Conservation (phyloP, 192 early-diverging fungal species). For the Coemansia sp. region DNA sequence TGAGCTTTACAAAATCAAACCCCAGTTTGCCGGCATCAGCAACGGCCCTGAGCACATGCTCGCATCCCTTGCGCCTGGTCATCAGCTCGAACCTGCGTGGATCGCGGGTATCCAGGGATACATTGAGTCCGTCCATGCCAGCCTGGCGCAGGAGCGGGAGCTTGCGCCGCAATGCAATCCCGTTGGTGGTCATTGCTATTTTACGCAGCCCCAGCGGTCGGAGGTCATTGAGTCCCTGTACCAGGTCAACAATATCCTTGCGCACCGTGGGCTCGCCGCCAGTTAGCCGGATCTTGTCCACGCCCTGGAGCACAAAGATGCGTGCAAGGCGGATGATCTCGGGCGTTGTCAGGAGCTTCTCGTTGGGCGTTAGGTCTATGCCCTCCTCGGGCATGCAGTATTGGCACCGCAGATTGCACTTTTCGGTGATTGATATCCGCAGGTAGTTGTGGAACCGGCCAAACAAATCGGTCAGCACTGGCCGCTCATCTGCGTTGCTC, state of each 20-base stretch:
- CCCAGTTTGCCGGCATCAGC: constrained; percentile 66
- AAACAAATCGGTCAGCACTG: constrained; percentile 73
- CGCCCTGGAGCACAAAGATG: constrained; percentile 86
- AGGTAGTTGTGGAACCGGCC: constrained; percentile 90
- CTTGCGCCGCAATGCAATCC: constrained; percentile 86
- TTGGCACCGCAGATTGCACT: constrained; percentile 94
- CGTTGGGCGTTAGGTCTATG: constrained; percentile 67
- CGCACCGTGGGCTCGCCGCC: constrained; percentile 96
- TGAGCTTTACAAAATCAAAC: constrained; percentile 83
- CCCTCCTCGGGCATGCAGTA: constrained; percentile 98
- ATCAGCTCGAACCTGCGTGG: constrained; percentile 86
- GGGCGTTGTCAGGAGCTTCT: constrained; percentile 71
- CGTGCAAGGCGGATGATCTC: constrained; percentile 83
- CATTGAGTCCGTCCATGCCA: constrained; percentile 87
- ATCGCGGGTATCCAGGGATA: constrained; percentile 92
- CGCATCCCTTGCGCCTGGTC: constrained; percentile 82
- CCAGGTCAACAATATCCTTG: constrained; percentile 84
- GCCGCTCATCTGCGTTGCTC: background rate
- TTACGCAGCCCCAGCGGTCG: constrained; percentile 71
- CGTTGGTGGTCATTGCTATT: constrained; percentile 95
- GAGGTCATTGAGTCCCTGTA: constrained; percentile 77
- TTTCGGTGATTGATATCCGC: constrained; percentile 92
- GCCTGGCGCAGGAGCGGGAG: constrained; percentile 66
- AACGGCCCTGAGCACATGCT: constrained; percentile 77
- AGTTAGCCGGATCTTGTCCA: constrained; percentile 93